A percentile compares a stretch with the other conserved stretches of the same genome.
Conservation (phyloP, 257 asterid species). For the Scutellaria baicalensis region DNA sequence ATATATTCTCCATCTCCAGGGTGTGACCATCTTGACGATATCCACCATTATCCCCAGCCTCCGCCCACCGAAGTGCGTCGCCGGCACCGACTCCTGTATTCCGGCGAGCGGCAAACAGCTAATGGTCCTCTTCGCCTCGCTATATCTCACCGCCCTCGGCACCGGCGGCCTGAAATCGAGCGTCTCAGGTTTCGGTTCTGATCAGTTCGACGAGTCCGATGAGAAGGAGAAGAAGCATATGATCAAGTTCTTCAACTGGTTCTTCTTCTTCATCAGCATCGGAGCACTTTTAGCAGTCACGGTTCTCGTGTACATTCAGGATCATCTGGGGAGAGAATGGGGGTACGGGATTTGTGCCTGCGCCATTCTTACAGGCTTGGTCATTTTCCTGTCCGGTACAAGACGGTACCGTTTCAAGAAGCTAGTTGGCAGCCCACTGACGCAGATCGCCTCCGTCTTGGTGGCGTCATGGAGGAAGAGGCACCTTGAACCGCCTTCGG, state of each 20-base stretch:
- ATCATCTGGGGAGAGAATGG: conserved; percentile 65
- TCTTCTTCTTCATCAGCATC: conserved; percentile 69
- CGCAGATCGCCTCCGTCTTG: conserved; percentile 61
- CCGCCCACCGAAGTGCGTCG: conserved; percentile 64
- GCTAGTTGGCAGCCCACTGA: conserved; percentile 70
- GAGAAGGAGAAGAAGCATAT: conserved; percentile 47
- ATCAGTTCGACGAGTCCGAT: conserved; percentile 74
- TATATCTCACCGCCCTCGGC: conserved; percentile 80
- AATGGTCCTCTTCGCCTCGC: conserved; percentile 43
- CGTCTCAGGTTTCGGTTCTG: conserved; percentile 85
- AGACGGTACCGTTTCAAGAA: conserved; percentile 68
- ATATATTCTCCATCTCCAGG: conserved; percentile 26
- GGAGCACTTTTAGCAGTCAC: conserved; percentile 82
- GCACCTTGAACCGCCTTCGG: conserved; percentile 43
- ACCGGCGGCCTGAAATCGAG: conserved; percentile 89
- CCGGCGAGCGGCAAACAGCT: conserved; percentile 63
- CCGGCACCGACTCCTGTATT: conserved; percentile 38
- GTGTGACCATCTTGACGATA: conserved; percentile 62
- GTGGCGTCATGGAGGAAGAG: conserved; percentile 71
- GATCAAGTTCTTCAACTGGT: conserved; percentile 84
- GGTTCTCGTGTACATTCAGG: conserved; percentile 72
- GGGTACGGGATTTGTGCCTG: conserved; percentile 86
- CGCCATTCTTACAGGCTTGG: conserved; percentile 47
- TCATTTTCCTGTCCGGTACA: conserved; percentile 54
- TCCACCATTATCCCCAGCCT: conserved; percentile 65